These are phyloP conservation scores for Tetrapisispora fleetii DNA, from an alignment of 805 yeast genomes.

Conservation along the genomic window DNA sequence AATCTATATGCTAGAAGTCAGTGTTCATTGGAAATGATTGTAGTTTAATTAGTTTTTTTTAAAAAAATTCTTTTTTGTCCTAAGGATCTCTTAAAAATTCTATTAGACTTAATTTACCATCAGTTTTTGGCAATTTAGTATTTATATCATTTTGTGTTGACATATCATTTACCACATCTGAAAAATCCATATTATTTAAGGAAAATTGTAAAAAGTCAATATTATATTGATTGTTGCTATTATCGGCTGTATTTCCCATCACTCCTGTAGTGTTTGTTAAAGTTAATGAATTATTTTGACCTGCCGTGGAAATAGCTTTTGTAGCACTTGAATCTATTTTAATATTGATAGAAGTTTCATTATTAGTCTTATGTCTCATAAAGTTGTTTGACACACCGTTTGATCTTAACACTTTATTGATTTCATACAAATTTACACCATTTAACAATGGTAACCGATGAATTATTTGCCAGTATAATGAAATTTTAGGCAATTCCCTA, in stretches of 20 bases:
- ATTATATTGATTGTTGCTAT: not conserved
- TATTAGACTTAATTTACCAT: conserved; percentile 17
- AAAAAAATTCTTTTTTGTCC: too few relatives aligned
- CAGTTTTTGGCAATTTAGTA: conserved; percentile 2
- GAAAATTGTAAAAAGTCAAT: not conserved
- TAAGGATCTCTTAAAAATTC: conserved; percentile 13
- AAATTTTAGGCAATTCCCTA: conserved; percentile 4
- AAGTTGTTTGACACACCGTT: conserved; percentile 2
- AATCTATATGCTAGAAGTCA: not conserved
- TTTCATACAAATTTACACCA: conserved; percentile 28
- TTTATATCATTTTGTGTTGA: not conserved
- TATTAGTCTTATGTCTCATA: conserved; percentile 8
- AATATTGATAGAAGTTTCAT: not conserved
- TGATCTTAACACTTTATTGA: conserved; percentile 15
- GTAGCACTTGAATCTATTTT: conserved; percentile 1
- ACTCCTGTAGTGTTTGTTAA: not conserved
- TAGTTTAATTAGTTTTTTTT: not conserved
- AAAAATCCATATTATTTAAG: not conserved
- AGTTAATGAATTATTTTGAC: not conserved
- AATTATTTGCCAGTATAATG: conserved; percentile 20
- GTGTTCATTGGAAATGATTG: not conserved
- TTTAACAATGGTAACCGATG: conserved; percentile 24
- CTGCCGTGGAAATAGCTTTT: not conserved
- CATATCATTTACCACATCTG: not conserved
- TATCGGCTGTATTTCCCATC: not conserved